phyloP scores from a whole-genome alignment of 208 protist species.

The Porcisia deanei region DNA sequence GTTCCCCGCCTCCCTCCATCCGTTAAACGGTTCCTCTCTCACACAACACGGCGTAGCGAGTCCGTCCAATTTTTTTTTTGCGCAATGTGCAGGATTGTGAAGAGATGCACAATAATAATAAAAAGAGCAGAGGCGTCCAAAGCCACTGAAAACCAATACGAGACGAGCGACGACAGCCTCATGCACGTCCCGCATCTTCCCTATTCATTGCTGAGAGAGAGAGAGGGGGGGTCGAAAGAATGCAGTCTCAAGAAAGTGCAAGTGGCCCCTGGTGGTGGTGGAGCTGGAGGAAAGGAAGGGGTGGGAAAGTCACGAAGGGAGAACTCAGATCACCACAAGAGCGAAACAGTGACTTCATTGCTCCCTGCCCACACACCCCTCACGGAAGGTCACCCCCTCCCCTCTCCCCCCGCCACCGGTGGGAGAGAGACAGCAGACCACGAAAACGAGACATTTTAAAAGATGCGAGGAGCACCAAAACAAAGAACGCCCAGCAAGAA shows the following conservation, averaged over 20 bases:
- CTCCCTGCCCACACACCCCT: neutral
- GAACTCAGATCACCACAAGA: neutral
- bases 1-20: too few species aligned
- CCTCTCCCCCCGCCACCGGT: too few species aligned
- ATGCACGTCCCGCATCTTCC: too few species aligned
- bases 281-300: neutral
- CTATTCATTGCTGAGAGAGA: neutral
- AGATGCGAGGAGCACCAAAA: neutral
- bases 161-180: too few species aligned
- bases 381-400: neutral
- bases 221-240: neutral
- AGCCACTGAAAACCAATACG: too few species aligned
- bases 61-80: too few species aligned
- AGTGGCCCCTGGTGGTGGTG: neutral
- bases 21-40: too few species aligned
- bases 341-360: neutral
- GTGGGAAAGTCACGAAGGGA: too few species aligned
- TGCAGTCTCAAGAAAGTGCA: neutral
- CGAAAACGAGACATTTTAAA: neutral
- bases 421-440: neutral
- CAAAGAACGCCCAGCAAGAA: neutral
- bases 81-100: too few species aligned
- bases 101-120: too few species aligned
- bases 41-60: too few species aligned
- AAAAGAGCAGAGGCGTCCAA: too few species aligned